Conservation (phyloP, 1,284 basidiomycete species). For the Heimioporus retisporus region DNA sequence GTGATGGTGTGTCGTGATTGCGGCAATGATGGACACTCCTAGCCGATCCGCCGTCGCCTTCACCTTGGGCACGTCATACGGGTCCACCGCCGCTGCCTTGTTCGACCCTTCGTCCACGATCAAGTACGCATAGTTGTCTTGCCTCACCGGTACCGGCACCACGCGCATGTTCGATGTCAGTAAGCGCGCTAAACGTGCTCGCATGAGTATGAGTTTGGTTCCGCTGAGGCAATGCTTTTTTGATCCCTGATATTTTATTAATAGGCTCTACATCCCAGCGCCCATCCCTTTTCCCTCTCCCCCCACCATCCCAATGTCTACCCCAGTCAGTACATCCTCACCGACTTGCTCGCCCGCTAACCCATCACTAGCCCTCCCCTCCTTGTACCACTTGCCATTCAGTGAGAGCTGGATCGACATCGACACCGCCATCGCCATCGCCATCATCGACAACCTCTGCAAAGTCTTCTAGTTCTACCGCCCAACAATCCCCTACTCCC, state of each 20-base stretch:
- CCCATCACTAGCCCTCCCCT: too few relatives aligned
- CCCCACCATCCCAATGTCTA: too few relatives aligned
- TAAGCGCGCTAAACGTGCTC: slow-evolving; percentile 26
- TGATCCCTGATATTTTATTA: too few relatives aligned
- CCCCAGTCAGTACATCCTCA: too few relatives aligned
- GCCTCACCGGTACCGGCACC: slow-evolving; percentile 80
- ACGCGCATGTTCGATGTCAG: slow-evolving; percentile 67
- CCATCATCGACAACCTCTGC: neutral
- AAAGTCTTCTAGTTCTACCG: neutral
- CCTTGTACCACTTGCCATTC: too few relatives aligned
- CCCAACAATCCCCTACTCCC: neutral
- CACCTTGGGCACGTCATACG: slow-evolving; percentile 87
- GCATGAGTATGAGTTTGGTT: slow-evolving; percentile 21
- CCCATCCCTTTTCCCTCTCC: too few relatives aligned
- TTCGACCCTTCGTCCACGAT: slow-evolving; percentile 79
- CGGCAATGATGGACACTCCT: slow-evolving; percentile 78
- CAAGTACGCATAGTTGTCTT: slow-evolving; percentile 93
- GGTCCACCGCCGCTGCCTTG: slow-evolving; percentile 84
- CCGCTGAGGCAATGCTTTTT: slow-evolving; percentile 26
- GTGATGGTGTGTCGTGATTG: slow-evolving; percentile 93
- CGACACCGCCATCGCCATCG: neutral
- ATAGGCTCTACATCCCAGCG: too few relatives aligned
- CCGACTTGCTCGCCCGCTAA: too few relatives aligned
- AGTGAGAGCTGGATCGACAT: neutral
- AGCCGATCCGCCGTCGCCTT: slow-evolving; percentile 71